Evolutionary conservation across 2,329 filamentous ascomycete species (phyloP), one percentile per base, ranked within the genome.

Genomic region (Aspergillus sp.): DNA sequence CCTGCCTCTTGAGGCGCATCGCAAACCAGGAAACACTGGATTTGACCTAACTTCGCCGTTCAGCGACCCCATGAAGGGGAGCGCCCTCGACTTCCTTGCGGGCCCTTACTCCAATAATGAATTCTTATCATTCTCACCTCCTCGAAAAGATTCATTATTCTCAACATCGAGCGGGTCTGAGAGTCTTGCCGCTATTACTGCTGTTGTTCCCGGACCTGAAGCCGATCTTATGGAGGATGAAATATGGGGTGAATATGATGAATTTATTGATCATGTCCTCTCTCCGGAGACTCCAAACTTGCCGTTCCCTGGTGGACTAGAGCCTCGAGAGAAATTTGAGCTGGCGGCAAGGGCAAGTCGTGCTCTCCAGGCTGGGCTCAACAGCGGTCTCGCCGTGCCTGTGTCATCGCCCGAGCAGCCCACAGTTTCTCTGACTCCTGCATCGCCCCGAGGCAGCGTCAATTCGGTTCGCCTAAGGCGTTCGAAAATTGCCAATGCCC

Each of bases 191-290:
- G 83, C 83, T 6, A 85, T 87, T 3, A 90, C 87, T 15, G 87
- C 90, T 6, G 76, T 91, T 2, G 79, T 90, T 21, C 89, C 89
- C 0, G 77, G 79, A 3, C 80, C 84, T 1, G 80, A 79, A 45
- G 85, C 86, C 4, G 87, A 85, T 0, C 81, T 88, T 4, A 85
- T 79, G 1, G 90, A 96, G 63, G 93, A 97, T 66, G 93, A 97
- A 69, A 84, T 96, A 2, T 98, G 93, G 93, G 88, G 93, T 52
- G 93, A 96, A 74, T 97, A 96, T 69, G 88, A 98, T 64, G 93
- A 97, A 66, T 78, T 97, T 12, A 84, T 97, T 54, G 90, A 90
- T 52, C 87, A 90, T 57, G 82, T 87, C 11, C 82, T 85, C 50
- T 83, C 81, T 4, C 76, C 80, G 7, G 74, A 73, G 37, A 64